Conservation (phyloP, 352 stramenopile species). For the Blastocystis sp. region DNA sequence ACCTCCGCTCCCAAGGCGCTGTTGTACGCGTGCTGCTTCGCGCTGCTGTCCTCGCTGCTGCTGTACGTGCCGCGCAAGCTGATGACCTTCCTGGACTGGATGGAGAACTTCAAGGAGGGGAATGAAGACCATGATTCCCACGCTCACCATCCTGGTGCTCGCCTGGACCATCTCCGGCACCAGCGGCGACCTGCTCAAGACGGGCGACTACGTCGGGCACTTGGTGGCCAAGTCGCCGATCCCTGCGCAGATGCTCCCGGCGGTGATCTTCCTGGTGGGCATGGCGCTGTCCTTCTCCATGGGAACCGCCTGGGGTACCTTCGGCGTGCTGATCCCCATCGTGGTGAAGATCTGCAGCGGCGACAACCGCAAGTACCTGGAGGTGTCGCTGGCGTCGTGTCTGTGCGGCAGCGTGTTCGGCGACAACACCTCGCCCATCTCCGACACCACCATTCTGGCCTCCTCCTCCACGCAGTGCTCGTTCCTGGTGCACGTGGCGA, state of each 20-base stretch:
- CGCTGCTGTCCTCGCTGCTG: constrained; percentile 70
- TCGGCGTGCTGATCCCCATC: constrained; percentile 88
- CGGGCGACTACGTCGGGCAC: constrained; percentile 73
- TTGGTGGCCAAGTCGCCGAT: constrained; percentile 76
- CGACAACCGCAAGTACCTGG: constrained; percentile 79
- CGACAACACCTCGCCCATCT: constrained; percentile 85
- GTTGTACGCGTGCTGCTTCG: constrained; percentile 71
- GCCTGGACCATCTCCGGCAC: constrained; percentile 83
- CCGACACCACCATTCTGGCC: constrained; percentile 85
- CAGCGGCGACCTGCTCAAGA: constrained; percentile 81
- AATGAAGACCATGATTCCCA: constrained; percentile 85
- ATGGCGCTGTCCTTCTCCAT: constrained; percentile 85
- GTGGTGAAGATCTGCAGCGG: constrained; percentile 78
- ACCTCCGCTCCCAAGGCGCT: constrained; percentile 70
- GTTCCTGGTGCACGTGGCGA: constrained; percentile 74
- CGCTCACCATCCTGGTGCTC: constrained; percentile 82
- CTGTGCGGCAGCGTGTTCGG: constrained; percentile 81
- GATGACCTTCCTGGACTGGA: constrained; percentile 81
- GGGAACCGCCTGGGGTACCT: constrained; percentile 83
- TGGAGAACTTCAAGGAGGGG: constrained; percentile 83
- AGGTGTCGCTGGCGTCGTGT: constrained; percentile 83
- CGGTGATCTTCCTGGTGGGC: constrained; percentile 80
- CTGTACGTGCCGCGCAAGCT: constrained; percentile 78
- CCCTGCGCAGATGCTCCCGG: constrained; percentile 78
- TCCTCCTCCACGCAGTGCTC: constrained; percentile 78